phyloP scores from a whole-genome alignment of 345 rosid species.

The Psidium friedrichsthalianum region DNA sequence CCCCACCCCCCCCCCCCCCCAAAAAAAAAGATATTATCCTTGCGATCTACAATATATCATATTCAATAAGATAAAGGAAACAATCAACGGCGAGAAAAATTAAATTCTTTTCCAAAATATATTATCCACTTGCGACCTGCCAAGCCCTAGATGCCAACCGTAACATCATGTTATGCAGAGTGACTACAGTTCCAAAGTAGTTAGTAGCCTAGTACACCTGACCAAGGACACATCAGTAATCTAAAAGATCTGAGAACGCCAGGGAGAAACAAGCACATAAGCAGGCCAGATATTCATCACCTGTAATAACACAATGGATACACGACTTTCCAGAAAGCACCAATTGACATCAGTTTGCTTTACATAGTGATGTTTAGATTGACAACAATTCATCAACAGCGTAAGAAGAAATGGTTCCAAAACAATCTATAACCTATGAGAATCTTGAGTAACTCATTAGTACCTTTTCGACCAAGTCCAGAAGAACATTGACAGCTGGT shows the following conservation, averaged over 20 bases:
- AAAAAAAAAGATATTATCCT: not conserved
- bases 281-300: not conserved
- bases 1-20: too few relatives aligned
- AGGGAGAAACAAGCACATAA: not conserved
- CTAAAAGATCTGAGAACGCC: not conserved
- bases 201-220: not conserved
- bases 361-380: not conserved
- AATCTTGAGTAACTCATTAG: not conserved
- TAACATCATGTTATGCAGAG: not conserved
- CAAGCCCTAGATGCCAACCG: not conserved
- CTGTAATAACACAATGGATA: not conserved
- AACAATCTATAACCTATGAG: not conserved
- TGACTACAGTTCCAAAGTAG: not conserved
- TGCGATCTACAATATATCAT: not conserved
- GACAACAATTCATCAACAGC: not conserved
- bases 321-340: not conserved
- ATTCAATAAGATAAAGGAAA: not conserved
- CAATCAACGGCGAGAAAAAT: not conserved
- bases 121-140: not conserved
- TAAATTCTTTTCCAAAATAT: not conserved
- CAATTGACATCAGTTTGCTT: not conserved
- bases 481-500: conserved; percentile 63
- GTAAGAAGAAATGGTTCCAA: not conserved
- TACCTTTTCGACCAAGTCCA: conserved; percentile 75
- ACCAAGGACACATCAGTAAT: not conserved